Percentiles rank a stretch among this genome's conserved stretches.
Conservation (phyloP, 371 early-diverging fungal species). For the Rhizopus arrhizus region DNA sequence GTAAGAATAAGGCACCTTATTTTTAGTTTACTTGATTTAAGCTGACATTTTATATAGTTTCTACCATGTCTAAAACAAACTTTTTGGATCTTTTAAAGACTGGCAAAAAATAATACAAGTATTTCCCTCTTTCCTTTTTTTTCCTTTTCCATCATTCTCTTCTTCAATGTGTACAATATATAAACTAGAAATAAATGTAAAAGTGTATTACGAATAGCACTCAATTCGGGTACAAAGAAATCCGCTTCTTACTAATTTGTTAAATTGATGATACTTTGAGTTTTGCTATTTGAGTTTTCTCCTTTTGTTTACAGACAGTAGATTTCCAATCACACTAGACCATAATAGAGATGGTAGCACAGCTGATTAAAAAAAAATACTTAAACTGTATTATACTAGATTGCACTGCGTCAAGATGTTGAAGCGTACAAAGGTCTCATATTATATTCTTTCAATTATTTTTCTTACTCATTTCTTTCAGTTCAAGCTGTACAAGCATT, state of each 20-base stretch:
- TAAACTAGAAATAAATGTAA: not conserved
- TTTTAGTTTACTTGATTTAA: not conserved
- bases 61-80: constrained; percentile 64
- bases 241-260: too few relatives aligned
- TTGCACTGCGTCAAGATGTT: too few relatives aligned
- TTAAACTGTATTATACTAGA: too few relatives aligned
- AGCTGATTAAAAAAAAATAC: too few relatives aligned
- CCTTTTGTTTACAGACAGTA: too few relatives aligned
- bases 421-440: too few relatives aligned
- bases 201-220: not conserved
- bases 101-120: constrained; percentile 35
- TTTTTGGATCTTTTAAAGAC: constrained; percentile 67
- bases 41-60: constrained; percentile 37
- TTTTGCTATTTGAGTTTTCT: too few relatives aligned
- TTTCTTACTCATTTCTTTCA: constrained; percentile 17
- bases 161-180: not conserved
- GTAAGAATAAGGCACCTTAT: constrained; percentile 18
- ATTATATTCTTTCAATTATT: too few relatives aligned
- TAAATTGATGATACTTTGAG: too few relatives aligned
- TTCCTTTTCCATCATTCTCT: not conserved
- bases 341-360: too few relatives aligned
- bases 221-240: too few relatives aligned
- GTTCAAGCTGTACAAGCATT: constrained; percentile 16
- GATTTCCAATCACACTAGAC: too few relatives aligned
- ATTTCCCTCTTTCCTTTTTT: not conserved